Evolutionary conservation across 768 basidiomycete species (phyloP).

Genomic region (Lactarius evosmus): DNA sequence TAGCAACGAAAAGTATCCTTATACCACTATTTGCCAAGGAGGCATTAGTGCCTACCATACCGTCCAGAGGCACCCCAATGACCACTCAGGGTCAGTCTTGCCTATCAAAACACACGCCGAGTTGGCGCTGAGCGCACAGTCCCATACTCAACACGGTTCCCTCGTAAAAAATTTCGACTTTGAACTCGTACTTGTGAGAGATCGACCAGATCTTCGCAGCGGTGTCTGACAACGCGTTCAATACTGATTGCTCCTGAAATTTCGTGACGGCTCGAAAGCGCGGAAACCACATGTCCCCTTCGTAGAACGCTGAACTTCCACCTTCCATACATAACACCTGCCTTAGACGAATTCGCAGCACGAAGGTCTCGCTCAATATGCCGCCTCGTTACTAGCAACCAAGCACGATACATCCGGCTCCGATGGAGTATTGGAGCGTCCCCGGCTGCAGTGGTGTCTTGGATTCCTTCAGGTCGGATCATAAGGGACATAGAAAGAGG

Average conservation of each 20-base stretch:
- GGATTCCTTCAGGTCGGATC: constrained; percentile 24
- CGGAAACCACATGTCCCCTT: constrained; percentile 67
- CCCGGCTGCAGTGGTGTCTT: constrained; percentile 83
- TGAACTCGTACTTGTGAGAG: constrained; percentile 80
- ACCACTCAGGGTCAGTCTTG: constrained; percentile 36
- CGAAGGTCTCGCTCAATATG: constrained; percentile 6
- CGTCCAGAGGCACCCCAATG: constrained; percentile 7
- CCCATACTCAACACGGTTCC: constrained; percentile 99
- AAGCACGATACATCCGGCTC: constrained; percentile 95
- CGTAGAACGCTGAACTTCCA: too few relatives aligned
- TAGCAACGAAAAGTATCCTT: too few relatives aligned
- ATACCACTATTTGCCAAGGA: background rate
- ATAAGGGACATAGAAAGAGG: constrained; percentile 21
- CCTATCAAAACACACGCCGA: constrained; percentile 97
- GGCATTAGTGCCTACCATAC: constrained; percentile 39
- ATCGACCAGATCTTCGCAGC: constrained; percentile 98
- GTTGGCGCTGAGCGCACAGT: constrained; percentile 97
- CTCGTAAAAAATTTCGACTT: constrained; percentile 82
- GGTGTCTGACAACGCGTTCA: constrained; percentile 93
- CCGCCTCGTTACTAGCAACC: constrained; percentile 93
- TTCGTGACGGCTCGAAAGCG: constrained; percentile 93
- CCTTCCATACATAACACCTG: too few relatives aligned
- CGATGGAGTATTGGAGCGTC: constrained; percentile 93
- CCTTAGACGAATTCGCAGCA: constrained; percentile 25
- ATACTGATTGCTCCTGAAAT: constrained; percentile 91